Base-by-base conservation (phyloP, 371 early-diverging fungal genomes). In the Mortierella sp. region DNA sequence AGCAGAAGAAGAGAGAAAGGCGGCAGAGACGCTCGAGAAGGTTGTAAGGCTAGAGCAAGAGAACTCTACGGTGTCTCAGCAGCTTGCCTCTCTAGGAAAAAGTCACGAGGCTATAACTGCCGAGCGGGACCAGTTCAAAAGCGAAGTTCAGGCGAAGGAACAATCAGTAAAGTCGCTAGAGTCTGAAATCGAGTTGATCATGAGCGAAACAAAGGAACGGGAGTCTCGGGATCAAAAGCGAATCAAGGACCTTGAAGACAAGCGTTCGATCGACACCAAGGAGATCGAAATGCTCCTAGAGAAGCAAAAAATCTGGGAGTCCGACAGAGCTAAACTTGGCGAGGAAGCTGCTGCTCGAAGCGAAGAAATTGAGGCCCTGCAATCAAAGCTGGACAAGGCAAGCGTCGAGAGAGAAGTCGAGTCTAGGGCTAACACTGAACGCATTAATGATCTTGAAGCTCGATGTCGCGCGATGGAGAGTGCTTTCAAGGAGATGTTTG, bases 381-480 rank as follows among this genome's bases (percentile, higher is more conserved):
- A 78, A 55, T 51, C 63, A 10, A 20, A 45, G 5, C 24, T 78
- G 39, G 70, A 66, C 10, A 39, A 28, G 20, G 14, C 45, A 3
- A 66, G 49, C 0, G 26, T 16, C 0, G 67, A 69, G 20, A 65
- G 55, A 16, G 61, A 66, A 2, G 20, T 18, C 0, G 79, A 78
- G 37, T 66, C 70, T 9, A 70, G 37, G 40, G 62, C 26, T 5
- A 73, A 52, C 28, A 28, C 66, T 20, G 66, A 59, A 39, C 63
- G 57, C 9, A 74, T 74, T 49, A 28, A 52, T 28, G 74, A 63
- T 0, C 69, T 77, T 9, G 73, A 77, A 40, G 61, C 35, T 20
- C 52, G 68, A 16, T 78, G 79, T 26, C 66, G 35, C 9, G 67
- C 60, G 0, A 78, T 78, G 79, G 79, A 70, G 11, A 66, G 8